phyloP scores from a whole-genome alignment of 179 eudicot species.

The Silene noctiflora region DNA sequence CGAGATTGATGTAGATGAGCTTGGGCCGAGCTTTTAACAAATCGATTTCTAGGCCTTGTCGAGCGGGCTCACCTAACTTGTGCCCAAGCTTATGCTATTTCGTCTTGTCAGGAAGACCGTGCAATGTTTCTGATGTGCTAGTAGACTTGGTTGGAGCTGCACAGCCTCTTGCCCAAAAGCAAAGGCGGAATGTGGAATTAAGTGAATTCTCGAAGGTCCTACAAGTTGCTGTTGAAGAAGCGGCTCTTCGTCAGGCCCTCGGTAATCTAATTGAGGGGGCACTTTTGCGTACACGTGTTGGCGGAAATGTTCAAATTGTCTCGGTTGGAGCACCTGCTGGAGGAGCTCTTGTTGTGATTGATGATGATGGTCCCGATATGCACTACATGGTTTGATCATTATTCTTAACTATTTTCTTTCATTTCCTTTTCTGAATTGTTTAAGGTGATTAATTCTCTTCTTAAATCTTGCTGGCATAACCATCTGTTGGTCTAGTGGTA shows the following conservation, averaged over 20 bases:
- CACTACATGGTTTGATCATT: slow-evolving; percentile 73
- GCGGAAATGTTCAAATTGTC: slow-evolving; percentile 75
- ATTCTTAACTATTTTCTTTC: neutral
- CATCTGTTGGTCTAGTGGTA: neutral
- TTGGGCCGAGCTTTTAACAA: neutral
- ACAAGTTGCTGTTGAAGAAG: slow-evolving; percentile 75
- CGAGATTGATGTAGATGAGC: neutral
- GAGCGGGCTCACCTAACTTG: neutral
- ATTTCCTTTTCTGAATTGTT: neutral
- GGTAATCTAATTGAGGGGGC: slow-evolving; percentile 95
- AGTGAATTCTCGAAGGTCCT: slow-evolving; percentile 44
- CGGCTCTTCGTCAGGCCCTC: slow-evolving; percentile 87
- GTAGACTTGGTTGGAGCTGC: slow-evolving; percentile 77
- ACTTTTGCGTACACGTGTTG: slow-evolving; percentile 69
- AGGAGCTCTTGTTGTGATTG: slow-evolving; percentile 80
- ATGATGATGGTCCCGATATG: slow-evolving; percentile 98
- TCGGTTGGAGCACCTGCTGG: slow-evolving; percentile 93
- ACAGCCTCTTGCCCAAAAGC: slow-evolving; percentile 75
- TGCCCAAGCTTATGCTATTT: slow-evolving; percentile 31
- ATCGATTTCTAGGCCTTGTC: neutral
- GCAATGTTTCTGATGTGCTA: slow-evolving; percentile 76
- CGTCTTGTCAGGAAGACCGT: slow-evolving; percentile 72
- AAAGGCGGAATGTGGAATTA: slow-evolving; percentile 57
- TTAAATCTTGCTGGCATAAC: neutral
- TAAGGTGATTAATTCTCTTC: neutral